Percentiles rank a stretch among this genome's conserved stretches.
These are phyloP conservation scores for Suillus paluster DNA, from an alignment of 768 basidiomycete genomes.

Conservation along the genomic window DNA sequence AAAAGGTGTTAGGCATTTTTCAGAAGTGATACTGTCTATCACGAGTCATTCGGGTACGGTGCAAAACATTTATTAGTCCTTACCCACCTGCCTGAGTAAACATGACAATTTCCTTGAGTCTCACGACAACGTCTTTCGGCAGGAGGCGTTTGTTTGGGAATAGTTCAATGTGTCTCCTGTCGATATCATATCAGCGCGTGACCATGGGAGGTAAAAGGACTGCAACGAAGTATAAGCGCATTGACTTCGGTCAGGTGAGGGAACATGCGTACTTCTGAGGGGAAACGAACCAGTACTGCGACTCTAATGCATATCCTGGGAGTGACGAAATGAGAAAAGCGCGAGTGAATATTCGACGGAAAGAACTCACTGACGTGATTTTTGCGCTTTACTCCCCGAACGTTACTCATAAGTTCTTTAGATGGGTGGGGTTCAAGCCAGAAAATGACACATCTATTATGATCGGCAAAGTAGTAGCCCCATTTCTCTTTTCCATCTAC, in stretches of 20 bases:
- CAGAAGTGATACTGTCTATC: constrained; percentile 44
- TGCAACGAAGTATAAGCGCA: background rate
- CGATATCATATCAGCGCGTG: background rate
- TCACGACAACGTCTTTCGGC: background rate
- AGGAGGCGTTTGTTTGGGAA: constrained; percentile 26
- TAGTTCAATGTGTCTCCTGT: constrained; percentile 6
- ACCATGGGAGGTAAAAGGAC: background rate
- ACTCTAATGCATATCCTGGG: constrained; percentile 10
- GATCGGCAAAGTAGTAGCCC: constrained; percentile 11
- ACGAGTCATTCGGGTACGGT: background rate
- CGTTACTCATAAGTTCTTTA: background rate
- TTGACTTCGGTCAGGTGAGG: background rate
- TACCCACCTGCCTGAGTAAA: constrained; percentile 11
- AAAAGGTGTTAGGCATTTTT: constrained; percentile 43
- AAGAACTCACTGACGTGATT: constrained; percentile 9
- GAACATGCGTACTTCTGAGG: background rate
- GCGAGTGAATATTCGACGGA: background rate
- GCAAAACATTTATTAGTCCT: background rate
- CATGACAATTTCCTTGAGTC: constrained; percentile 9
- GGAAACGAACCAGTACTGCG: constrained; percentile 11
- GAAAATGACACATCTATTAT: constrained; percentile 3
- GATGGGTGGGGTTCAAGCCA: constrained; percentile 4
- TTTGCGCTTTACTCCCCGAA: constrained; percentile 2
- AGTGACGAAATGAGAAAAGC: background rate
- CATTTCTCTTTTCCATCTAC: background rate